Conservation (phyloP, 371 early-diverging fungal species). For the Synchytrium microbalum region DNA sequence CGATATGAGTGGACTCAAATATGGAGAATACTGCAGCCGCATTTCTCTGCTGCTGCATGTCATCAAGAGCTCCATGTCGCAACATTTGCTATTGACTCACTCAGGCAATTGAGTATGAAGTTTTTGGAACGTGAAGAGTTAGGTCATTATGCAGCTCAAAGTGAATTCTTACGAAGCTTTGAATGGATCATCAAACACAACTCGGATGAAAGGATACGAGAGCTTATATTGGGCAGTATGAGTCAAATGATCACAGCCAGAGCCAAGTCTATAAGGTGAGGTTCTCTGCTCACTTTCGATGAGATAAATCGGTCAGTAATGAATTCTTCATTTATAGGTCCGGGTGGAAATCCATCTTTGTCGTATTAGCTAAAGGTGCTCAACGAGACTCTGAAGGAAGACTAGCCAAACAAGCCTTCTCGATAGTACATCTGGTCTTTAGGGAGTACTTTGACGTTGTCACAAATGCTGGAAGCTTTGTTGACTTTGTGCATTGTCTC, state of each 20-base stretch:
- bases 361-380: slow-evolving; percentile 39
- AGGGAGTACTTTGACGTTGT: slow-evolving; percentile 57
- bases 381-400: slow-evolving; percentile 38
- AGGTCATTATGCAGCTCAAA: slow-evolving; percentile 59
- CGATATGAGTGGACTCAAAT: slow-evolving; percentile 68
- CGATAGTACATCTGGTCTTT: slow-evolving; percentile 59
- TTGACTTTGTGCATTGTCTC: slow-evolving; percentile 72
- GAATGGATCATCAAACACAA: slow-evolving; percentile 60
- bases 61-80: slow-evolving; percentile 41
- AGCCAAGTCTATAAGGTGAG: slow-evolving; percentile 15
- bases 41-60: slow-evolving; percentile 57
- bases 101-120: slow-evolving; percentile 64
- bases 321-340: slow-evolving; percentile 25
- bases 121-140: slow-evolving; percentile 66
- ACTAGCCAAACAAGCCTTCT: slow-evolving; percentile 57
- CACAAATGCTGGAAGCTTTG: slow-evolving; percentile 48
- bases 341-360: slow-evolving; percentile 70
- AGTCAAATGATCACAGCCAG: slow-evolving; percentile 41
- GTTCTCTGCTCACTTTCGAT: too few relatives aligned
- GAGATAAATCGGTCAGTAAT: not conserved
- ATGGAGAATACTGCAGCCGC: slow-evolving; percentile 56
- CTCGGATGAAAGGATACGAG: slow-evolving; percentile 41
- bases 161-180: slow-evolving; percentile 61
- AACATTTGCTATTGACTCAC: slow-evolving; percentile 59
- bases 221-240: slow-evolving; percentile 45